Conservation (phyloP, 805 yeast genomes). For the Metschnikowia henanensis region DNA sequence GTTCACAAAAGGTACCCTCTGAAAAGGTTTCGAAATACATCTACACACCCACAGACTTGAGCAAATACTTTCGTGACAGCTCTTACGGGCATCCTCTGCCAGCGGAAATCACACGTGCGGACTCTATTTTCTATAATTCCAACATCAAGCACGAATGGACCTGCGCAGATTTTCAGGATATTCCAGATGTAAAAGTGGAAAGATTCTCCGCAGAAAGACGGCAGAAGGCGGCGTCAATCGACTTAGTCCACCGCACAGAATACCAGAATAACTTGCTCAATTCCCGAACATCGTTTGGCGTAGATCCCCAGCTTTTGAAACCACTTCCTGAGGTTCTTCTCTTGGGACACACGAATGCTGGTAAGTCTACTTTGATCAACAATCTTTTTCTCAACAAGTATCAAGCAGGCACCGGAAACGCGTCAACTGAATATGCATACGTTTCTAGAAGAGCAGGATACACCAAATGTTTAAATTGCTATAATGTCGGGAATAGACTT, state of each 20-base stretch:
- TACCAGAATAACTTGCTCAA: conserved; percentile 18
- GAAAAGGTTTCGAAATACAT: conserved; percentile 6
- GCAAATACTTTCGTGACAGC: conserved; percentile 10
- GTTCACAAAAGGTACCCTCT: conserved; percentile 5
- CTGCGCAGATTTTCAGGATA: conserved; percentile 47
- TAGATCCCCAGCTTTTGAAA: conserved; percentile 30
- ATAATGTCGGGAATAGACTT: conserved; percentile 60
- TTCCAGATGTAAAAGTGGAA: conserved; percentile 55
- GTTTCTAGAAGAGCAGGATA: conserved; percentile 57
- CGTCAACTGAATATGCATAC: conserved; percentile 45
- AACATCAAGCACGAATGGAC: conserved; percentile 60
- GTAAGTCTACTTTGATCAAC: conserved; percentile 78
- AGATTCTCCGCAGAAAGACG: conserved; percentile 17
- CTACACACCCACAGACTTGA: conserved; percentile 15
- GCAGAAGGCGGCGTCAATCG: conserved; percentile 19
- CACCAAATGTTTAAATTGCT: conserved; percentile 69
- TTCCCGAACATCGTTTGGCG: conserved; percentile 31
- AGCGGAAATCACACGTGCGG: conserved; percentile 21
- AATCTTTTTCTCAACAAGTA: conserved; percentile 47
- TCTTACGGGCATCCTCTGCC: conserved; percentile 11
- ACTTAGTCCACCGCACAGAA: conserved; percentile 27
- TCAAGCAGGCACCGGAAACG: conserved; percentile 25
- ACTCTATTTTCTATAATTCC: conserved; percentile 44
- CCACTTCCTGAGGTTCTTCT: conserved; percentile 69
- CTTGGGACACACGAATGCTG: conserved; percentile 83